phyloP scores from a whole-genome alignment of 306 rosid species.

The Ormosia emarginata region DNA sequence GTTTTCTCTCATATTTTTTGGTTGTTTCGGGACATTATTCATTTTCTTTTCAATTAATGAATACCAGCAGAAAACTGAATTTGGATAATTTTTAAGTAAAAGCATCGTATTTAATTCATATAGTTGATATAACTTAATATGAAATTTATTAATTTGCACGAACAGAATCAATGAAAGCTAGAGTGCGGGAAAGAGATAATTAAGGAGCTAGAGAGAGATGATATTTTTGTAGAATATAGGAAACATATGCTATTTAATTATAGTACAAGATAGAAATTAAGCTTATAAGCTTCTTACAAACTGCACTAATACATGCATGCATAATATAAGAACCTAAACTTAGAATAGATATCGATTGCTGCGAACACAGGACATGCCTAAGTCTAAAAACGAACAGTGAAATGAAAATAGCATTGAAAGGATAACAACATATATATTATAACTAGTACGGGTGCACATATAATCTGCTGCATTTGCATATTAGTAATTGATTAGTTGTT shows the following conservation, averaged over 20 bases:
- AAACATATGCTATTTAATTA: neutral
- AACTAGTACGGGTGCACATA: neutral
- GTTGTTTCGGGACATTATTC: neutral
- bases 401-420: neutral
- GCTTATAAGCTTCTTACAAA: neutral
- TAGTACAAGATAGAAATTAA: neutral
- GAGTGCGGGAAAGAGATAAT: neutral
- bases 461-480: neutral
- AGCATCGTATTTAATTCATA: neutral
- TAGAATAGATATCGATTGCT: neutral
- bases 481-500: conserved; percentile 28
- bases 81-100: neutral
- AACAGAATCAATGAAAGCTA: neutral
- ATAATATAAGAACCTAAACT: neutral
- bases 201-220: neutral
- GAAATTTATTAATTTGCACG: neutral
- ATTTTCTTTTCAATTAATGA: neutral
- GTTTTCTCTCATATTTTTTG: too few relatives aligned
- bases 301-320: neutral
- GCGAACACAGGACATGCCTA: neutral
- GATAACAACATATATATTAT: neutral
- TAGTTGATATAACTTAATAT: neutral
- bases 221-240: neutral
- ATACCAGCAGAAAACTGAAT: neutral
- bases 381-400: neutral